Base-by-base conservation (phyloP, 2,329 filamentous ascomycete genomes). In the Calonectria pseudoreteaudii region DNA sequence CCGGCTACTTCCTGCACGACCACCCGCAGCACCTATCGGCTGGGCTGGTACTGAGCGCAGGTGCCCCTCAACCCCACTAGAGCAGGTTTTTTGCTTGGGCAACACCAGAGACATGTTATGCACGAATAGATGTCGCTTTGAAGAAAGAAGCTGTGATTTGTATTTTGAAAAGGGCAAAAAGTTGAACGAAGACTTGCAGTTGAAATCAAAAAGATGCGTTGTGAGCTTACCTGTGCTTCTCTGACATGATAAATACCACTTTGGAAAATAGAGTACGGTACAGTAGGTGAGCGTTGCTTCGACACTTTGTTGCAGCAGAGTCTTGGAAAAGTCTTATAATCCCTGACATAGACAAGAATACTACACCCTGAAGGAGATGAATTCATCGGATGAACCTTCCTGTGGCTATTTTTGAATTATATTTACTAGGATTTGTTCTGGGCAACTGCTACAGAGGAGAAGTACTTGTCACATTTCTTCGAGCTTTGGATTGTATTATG, bases 61-160 rank as follows among this genome's bases (percentile, higher is more conserved):
- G 38, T 41, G 38, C 38, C 38, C 38, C 38, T 14, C 38, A 41
- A 41, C 38, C 38, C 38, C 38, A 41, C 38, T 41, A 41, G 38
- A 16, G 20, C 38, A 41, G 38, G 38, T 41, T 41, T 41, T 41
- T 41, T 41, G 38, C 38, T 41, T 41, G 38, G 38, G 16, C 38
- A 41, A 41, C 31, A 41, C 38, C 38, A 16, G 16, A 41, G 38
- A 41, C 49, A 85, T 85, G 83, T 82, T 84, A 80, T 62, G 83
- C 75, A 52, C 2, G 10, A 13, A 18, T n/a, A 13, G 18, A 38
- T 23, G 44, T 26, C 11, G 41, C 52, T 58, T 26, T 68, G 71
- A 72, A 78, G 74, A 75, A 68, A 26, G 77, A 78, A 62, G 60
- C 68, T 76, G 68, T 18, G 50, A 65, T 62, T 60, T 70, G 60